Evolutionary conservation across 176 grass and related monocot genomes (phyloP), one percentile per base, ranked within the genome.

Genomic region (Oryza brachyantha): DNA sequence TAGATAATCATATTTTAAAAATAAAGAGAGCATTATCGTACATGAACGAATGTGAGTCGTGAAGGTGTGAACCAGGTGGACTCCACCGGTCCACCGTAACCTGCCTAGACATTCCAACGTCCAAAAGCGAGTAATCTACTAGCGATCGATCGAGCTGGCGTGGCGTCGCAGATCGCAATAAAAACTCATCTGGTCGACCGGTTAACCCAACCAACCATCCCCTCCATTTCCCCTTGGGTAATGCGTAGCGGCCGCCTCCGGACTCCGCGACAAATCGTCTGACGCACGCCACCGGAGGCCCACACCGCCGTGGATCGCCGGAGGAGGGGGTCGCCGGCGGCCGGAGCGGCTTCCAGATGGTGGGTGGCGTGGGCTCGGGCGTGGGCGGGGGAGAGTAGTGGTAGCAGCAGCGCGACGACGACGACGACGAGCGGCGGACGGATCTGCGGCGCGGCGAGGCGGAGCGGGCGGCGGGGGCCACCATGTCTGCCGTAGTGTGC

Each of bases 401-500:
- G n/a, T n/a, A n/a, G n/a, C n/a, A n/a, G 82, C 39, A 73, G 31
- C 31, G 31, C 31, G 31, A 36, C 57, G 35, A 64, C 70, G 75
- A 69, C 31, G 34, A 70, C 70, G 75, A 11, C 83, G 76, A 61
- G 74, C 74, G 65, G 57, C 74, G 55, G 65, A 84, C 75, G 81
- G 81, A 88, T 79, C 61, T 75, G 75, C 62, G 75, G 39, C 50
- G 75, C 61, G 13, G 69, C 37, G 69, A 71, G 88, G 73, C 76
- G 61, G 28, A 0, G 54, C 9, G 41, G 69, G 57, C 41, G 65
- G 74, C 41, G 65, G 74, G 74, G 85, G 80, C 80, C 88, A 93
- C 88, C 93, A 97, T 97, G 93, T 93, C 93, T 93, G 91, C 91
- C 69, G 83, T 91, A 97, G 93, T 96, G 68, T 97, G 91, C 61